These are phyloP conservation scores for Ophiocordyceps camponoti-saundersi DNA, from an alignment of 2,329 filamentous ascomycete genomes.

Conservation along the genomic window DNA sequence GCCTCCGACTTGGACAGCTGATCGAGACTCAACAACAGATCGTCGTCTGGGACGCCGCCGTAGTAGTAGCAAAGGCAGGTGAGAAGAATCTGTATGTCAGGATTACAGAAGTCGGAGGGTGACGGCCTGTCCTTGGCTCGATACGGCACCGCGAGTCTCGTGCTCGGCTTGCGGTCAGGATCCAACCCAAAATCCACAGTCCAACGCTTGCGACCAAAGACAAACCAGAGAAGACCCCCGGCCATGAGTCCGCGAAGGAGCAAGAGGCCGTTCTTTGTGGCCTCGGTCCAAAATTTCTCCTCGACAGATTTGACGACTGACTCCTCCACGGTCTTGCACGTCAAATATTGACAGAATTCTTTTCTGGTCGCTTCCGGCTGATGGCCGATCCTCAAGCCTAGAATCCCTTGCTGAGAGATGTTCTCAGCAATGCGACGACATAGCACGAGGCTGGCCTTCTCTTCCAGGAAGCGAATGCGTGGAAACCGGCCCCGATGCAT, in stretches of 20 bases:
- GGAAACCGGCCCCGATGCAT: conserved; percentile 21
- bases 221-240: conserved; percentile 31
- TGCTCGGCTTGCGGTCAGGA: conserved; percentile 12
- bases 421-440: not conserved
- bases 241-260: conserved; percentile 37
- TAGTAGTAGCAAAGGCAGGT: conserved; percentile 38
- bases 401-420: not conserved
- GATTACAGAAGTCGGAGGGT: conserved; percentile 41
- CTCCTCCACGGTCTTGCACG: not conserved
- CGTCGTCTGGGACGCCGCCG: conserved; percentile 28
- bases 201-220: conserved; percentile 38
- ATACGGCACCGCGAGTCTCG: conserved; percentile 37
- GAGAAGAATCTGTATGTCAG: conserved; percentile 34
- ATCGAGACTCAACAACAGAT: conserved; percentile 28
- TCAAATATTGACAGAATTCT: not conserved
- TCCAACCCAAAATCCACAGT: conserved; percentile 42
- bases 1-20: conserved; percentile 33
- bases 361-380: not conserved
- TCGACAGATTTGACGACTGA: not conserved
- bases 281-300: conserved; percentile 11
- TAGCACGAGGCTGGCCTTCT: not conserved
- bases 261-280: conserved; percentile 17
- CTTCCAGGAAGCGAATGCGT: conserved; percentile 15
- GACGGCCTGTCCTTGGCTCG: conserved; percentile 38
- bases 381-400: not conserved